These are phyloP conservation scores for Taphrina wiesneri DNA, from an alignment of 1,139 yeast species.

Conservation along the genomic window DNA sequence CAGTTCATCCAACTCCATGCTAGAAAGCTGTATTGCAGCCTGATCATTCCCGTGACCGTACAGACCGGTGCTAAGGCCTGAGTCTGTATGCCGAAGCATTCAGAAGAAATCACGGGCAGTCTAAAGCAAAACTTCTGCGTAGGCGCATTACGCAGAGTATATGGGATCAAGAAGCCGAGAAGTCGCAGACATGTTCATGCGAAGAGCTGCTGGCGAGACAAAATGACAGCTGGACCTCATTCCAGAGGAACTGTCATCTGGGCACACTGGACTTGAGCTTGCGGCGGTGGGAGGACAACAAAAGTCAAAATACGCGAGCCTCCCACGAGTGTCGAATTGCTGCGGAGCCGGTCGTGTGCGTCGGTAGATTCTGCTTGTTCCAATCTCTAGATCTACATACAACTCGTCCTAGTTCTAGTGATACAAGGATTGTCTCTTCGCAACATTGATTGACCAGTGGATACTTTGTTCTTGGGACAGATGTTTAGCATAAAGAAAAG, in stretches of 20 bases:
- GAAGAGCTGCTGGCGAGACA: not conserved
- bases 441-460: no score
- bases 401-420: no score
- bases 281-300: not conserved
- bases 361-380: not conserved
- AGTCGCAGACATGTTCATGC: no score
- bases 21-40: not conserved
- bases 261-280: not conserved
- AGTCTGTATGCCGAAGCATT: not conserved
- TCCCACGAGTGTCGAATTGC: not conserved
- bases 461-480: no score
- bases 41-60: not conserved
- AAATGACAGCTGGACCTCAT: not conserved
- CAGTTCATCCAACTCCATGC: constrained; percentile 64
- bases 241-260: not conserved
- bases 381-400: not conserved
- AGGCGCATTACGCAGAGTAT: no score
- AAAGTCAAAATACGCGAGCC: not conserved
- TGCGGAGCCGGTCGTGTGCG: constrained; percentile 1
- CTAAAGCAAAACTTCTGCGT: no score
- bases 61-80: not conserved
- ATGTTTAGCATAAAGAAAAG: no score
- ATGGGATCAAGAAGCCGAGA: no score
- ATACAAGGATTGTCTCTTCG: no score
- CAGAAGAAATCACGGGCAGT: no score